Conservation (phyloP, 2,329 filamentous ascomycete genomes). For the Colletotrichum cereale region DNA sequence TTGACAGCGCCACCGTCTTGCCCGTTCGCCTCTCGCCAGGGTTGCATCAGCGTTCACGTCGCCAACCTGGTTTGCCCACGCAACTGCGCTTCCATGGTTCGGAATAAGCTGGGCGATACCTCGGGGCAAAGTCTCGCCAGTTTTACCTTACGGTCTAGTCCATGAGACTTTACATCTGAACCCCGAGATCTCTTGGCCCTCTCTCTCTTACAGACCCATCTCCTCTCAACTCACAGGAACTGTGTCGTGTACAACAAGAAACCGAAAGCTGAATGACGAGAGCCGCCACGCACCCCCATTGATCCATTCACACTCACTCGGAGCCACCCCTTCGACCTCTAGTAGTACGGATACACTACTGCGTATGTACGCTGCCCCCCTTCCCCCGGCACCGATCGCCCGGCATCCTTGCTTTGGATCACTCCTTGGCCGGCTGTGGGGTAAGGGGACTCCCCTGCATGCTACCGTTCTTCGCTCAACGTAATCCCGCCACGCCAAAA, state of each 20-base stretch:
- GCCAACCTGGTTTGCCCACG: constrained; percentile 2
- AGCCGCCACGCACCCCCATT: not conserved
- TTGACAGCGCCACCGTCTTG: constrained; percentile 33
- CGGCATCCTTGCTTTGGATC: constrained; percentile 36
- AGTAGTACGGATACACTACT: no score
- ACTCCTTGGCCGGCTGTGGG: constrained; percentile 30
- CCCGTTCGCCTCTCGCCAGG: constrained; percentile 1
- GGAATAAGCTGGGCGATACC: constrained; percentile 18
- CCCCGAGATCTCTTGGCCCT: constrained; percentile 26
- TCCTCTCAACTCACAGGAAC: not conserved
- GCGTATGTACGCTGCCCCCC: no score
- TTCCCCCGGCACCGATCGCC: constrained; percentile 27
- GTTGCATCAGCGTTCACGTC: constrained; percentile 12
- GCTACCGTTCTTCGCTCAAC: constrained; percentile 29
- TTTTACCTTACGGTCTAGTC: no score
- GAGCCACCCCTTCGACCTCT: constrained; percentile 2
- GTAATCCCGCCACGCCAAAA: constrained; percentile 32
- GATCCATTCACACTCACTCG: constrained; percentile 7
- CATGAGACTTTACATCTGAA: constrained; percentile 32
- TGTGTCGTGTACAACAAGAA: constrained; percentile 11
- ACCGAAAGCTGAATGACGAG: not conserved
- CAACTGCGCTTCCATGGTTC: constrained; percentile 15
- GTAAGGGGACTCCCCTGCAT: constrained; percentile 35
- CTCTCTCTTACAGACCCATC: constrained; percentile 11
- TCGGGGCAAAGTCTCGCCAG: constrained; percentile 7